A percentile compares a stretch with the other conserved stretches of the same genome.
Evolutionary conservation across 495 filamentous ascomycete genomes (phyloP).

Genomic region (Corynascus novoguineensis): DNA sequence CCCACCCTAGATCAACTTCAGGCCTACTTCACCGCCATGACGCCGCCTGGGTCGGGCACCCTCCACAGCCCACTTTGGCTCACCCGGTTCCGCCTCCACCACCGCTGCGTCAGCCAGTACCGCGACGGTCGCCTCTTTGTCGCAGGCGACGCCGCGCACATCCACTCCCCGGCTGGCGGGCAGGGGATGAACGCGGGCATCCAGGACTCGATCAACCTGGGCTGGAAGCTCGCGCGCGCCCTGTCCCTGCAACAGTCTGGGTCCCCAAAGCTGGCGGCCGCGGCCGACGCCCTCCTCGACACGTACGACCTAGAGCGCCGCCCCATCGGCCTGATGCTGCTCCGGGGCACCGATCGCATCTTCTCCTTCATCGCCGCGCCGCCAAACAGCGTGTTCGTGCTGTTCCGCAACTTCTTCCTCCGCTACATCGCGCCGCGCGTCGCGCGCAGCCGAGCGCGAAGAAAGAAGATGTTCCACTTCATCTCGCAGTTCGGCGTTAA

Average conservation of each 20-base stretch:
- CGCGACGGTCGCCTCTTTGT: conserved; percentile 42
- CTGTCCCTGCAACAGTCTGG: conserved; percentile 18
- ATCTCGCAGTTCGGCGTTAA: conserved; percentile 36
- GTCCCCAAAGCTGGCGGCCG: no score
- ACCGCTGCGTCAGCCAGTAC: conserved; percentile 34
- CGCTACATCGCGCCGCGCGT: conserved; percentile 34
- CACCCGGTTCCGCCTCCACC: conserved; percentile 37
- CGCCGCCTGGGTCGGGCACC: conserved; percentile 29
- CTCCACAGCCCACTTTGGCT: conserved; percentile 36
- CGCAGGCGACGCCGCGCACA: conserved; percentile 56
- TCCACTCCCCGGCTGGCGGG: conserved; percentile 51
- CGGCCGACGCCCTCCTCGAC: conserved; percentile 24
- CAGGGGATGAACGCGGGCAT: conserved; percentile 61
- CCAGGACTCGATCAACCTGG: conserved; percentile 54
- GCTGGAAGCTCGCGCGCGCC: conserved; percentile 48
- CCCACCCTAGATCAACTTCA: conserved; percentile 32
- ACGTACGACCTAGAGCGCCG: conserved; percentile 38
- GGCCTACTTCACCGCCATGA: conserved; percentile 23
- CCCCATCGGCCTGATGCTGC: conserved; percentile 32
- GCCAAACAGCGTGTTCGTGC: conserved; percentile 27
- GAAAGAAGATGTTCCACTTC: conserved; percentile 28
- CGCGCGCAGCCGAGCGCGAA: conserved; percentile 13
- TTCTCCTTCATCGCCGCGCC: conserved; percentile 36
- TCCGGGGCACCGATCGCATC: conserved; percentile 33
- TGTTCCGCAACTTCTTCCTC: conserved; percentile 31